Evolutionary conservation across 257 asterid species (phyloP).

Genomic region (Osmanthus fragrans): DNA sequence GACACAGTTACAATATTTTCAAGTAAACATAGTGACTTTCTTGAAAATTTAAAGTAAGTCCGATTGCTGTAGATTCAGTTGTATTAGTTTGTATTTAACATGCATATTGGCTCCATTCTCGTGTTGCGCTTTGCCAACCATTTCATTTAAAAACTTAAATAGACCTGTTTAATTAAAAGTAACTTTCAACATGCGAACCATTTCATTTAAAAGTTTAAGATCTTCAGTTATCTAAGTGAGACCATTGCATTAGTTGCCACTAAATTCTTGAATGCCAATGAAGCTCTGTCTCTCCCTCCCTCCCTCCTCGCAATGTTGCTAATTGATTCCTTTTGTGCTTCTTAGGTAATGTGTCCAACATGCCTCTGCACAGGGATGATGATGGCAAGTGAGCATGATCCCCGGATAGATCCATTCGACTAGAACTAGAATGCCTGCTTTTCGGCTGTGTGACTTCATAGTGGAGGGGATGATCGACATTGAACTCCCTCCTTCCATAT

Average conservation of each 20-base stretch:
- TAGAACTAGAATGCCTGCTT: constrained; percentile 25
- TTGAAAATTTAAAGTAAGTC: too few relatives aligned
- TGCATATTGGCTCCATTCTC: too few relatives aligned
- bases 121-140: too few relatives aligned
- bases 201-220: too few relatives aligned
- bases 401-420: constrained; percentile 82
- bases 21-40: too few relatives aligned
- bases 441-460: not conserved
- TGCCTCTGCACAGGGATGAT: constrained; percentile 96
- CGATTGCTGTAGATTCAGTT: too few relatives aligned
- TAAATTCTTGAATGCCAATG: not conserved
- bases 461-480: not conserved
- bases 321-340: not conserved
- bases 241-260: not conserved
- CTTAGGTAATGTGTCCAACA: constrained; percentile 90
- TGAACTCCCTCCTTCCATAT: not conserved
- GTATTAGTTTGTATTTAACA: too few relatives aligned
- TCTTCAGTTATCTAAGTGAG: not conserved
- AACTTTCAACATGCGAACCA: not conserved
- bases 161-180: too few relatives aligned
- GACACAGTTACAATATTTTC: not conserved
- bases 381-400: constrained; percentile 97
- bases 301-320: too few relatives aligned
- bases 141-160: too few relatives aligned
- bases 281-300: too few relatives aligned